Conservation (phyloP, 2,329 filamentous ascomycete genomes). For the Xylaria sp. region DNA sequence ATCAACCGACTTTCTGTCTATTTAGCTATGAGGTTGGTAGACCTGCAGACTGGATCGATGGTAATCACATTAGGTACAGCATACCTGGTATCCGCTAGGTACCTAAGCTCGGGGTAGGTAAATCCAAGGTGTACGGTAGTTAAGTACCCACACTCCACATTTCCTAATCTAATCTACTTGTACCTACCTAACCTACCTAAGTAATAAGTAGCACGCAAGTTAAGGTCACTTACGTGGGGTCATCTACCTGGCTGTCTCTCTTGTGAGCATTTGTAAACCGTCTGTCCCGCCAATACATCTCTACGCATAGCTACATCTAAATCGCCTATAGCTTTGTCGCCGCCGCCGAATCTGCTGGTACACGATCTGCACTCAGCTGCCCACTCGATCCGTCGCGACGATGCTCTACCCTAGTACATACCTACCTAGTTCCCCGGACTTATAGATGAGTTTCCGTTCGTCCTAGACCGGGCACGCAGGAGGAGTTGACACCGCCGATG, state of each 20-base stretch:
- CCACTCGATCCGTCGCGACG: slow-evolving; percentile 21
- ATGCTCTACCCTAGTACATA: slow-evolving; percentile 34
- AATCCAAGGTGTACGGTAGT: too few species aligned
- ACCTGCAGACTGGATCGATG: neutral
- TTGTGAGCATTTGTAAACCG: slow-evolving; percentile 16
- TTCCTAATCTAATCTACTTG: neutral
- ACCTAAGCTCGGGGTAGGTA: too few species aligned
- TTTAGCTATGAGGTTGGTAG: neutral
- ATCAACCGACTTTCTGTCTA: neutral
- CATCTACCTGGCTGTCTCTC: neutral
- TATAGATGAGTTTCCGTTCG: slow-evolving; percentile 38
- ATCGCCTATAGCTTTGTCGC: slow-evolving; percentile 13
- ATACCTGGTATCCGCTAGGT: too few species aligned
- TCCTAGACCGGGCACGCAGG: slow-evolving; percentile 24
- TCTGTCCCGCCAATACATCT: slow-evolving; percentile 18
- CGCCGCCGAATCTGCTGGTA: slow-evolving; percentile 19
- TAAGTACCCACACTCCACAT: neutral
- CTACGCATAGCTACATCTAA: neutral
- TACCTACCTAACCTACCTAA: neutral
- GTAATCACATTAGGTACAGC: neutral
- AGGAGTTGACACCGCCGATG: slow-evolving; percentile 42
- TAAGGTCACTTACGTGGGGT: too few species aligned
- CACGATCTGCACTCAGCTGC: slow-evolving; percentile 2
- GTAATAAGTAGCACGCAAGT: too few species aligned
- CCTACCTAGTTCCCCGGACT: slow-evolving; percentile 32